phyloP scores from a whole-genome alignment of 2,329 filamentous ascomycete genomes.

The Cladosporium sp. region DNA sequence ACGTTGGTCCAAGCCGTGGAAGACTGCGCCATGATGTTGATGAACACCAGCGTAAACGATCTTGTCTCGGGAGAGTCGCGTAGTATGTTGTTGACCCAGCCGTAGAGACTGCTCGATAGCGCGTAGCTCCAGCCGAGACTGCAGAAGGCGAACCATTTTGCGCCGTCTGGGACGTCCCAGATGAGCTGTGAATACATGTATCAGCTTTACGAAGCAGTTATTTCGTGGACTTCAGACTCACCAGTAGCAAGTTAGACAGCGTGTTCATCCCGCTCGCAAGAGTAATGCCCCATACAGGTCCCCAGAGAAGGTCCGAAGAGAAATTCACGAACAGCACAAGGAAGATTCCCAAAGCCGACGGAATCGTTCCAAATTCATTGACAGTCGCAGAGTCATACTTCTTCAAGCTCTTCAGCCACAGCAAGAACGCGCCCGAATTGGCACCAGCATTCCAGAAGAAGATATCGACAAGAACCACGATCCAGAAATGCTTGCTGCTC shows the following conservation, averaged over 20 bases:
- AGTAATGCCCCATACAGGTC: slow-evolving; percentile 58
- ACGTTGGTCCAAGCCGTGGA: slow-evolving; percentile 59
- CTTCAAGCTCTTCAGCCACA: slow-evolving; percentile 60
- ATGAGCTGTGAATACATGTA: slow-evolving; percentile 56
- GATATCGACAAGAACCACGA: slow-evolving; percentile 52
- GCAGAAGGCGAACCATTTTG: slow-evolving; percentile 56
- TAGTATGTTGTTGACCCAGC: slow-evolving; percentile 57
- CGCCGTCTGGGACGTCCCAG: slow-evolving; percentile 58
- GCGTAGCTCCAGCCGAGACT: slow-evolving; percentile 53
- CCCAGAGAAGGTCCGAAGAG: slow-evolving; percentile 54
- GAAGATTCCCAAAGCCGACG: slow-evolving; percentile 58
- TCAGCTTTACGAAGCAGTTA: neutral
- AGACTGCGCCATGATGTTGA: slow-evolving; percentile 56
- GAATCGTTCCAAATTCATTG: slow-evolving; percentile 55
- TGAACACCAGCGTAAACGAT: slow-evolving; percentile 52
- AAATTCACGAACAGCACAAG: slow-evolving; percentile 58
- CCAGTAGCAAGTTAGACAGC: slow-evolving; percentile 28
- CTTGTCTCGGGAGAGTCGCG: slow-evolving; percentile 50
- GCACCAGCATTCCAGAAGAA: slow-evolving; percentile 59
- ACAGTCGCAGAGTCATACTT: slow-evolving; percentile 49
- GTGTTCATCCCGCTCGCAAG: slow-evolving; percentile 53
- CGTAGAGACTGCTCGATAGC: slow-evolving; percentile 57
- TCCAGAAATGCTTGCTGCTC: slow-evolving; percentile 51
- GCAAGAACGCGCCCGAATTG: slow-evolving; percentile 54
- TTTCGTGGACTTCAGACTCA: neutral